A percentile compares a stretch with the other conserved stretches of the same genome.
phyloP scores from a whole-genome alignment of 371 early-diverging fungal genomes.

The Phascolomyces articulosus region DNA sequence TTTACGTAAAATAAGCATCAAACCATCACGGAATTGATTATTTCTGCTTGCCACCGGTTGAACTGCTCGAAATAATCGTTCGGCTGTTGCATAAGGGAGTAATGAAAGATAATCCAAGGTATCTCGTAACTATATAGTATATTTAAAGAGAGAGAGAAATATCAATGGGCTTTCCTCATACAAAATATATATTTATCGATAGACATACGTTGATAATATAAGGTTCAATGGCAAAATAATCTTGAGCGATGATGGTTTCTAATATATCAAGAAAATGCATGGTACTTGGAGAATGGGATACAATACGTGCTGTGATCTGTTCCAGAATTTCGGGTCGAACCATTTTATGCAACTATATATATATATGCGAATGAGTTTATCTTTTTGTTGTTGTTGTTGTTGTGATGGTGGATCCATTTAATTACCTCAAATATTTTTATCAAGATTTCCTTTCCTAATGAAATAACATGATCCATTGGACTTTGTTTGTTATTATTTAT shows the following conservation, averaged over 20 bases:
- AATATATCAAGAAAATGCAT: slow-evolving; percentile 52
- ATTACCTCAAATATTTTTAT: slow-evolving; percentile 43
- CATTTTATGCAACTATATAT: slow-evolving; percentile 50
- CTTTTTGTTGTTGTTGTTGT: neutral
- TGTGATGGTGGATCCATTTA: neutral
- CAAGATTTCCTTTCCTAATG: slow-evolving; percentile 12
- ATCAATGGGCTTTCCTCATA: too few species aligned
- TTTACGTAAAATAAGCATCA: slow-evolving; percentile 63
- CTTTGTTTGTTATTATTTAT: slow-evolving; percentile 16
- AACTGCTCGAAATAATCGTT: slow-evolving; percentile 51
- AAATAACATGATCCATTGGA: slow-evolving; percentile 22
- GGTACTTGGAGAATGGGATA: slow-evolving; percentile 56
- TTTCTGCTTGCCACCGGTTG: slow-evolving; percentile 52
- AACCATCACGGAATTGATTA: slow-evolving; percentile 55
- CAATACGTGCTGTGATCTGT: slow-evolving; percentile 62
- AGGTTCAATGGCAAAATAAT: slow-evolving; percentile 35
- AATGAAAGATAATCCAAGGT: slow-evolving; percentile 62
- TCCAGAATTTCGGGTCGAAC: slow-evolving; percentile 65
- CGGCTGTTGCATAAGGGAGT: slow-evolving; percentile 53
- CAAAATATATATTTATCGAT: too few species aligned
- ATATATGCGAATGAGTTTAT: neutral
- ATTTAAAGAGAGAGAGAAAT: too few species aligned
- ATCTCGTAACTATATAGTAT: slow-evolving; percentile 51
- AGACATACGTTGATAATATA: slow-evolving; percentile 34
- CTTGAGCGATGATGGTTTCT: slow-evolving; percentile 45